Conservation (phyloP, 176 grass and related monocot species). For the Ampelocalamus luodianensis region DNA sequence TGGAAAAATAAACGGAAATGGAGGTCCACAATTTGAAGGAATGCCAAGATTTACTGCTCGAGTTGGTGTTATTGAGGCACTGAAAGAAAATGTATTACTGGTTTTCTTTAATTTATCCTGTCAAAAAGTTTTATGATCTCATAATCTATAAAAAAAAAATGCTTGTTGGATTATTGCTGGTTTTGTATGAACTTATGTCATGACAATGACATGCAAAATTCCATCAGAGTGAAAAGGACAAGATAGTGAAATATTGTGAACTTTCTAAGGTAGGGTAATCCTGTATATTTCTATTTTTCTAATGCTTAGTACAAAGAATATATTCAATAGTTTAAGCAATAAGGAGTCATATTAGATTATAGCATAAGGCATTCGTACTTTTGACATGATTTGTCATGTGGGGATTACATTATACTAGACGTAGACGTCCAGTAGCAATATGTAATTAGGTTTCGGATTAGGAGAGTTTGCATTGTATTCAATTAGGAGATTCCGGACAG, state of each 20-base stretch:
- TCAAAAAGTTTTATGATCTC: slow-evolving; percentile 4
- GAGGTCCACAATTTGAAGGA: slow-evolving; percentile 77
- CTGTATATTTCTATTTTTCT: background rate
- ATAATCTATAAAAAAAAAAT: slow-evolving; percentile 20
- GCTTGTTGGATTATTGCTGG: background rate
- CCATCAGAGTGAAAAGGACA: background rate
- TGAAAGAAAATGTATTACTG: slow-evolving; percentile 68
- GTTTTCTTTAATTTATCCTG: background rate
- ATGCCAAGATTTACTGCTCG: slow-evolving; percentile 77
- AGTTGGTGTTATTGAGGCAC: slow-evolving; percentile 66
- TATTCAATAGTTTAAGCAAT: background rate
- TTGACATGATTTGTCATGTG: background rate
- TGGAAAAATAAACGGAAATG: slow-evolving; percentile 84
- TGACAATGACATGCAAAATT: background rate
- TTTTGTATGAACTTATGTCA: slow-evolving; percentile 1
- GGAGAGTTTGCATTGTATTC: no score
- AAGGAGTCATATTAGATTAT: background rate
- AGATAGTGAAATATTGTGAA: background rate
- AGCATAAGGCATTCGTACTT: background rate
- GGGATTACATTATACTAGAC: no score
- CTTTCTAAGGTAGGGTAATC: background rate
- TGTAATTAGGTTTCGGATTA: no score
- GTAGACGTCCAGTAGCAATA: no score
- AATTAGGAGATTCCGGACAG: no score
- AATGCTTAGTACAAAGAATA: background rate